Evolutionary conservation across 2,329 filamentous ascomycete species (phyloP).

Genomic region (Lachnellula arida): DNA sequence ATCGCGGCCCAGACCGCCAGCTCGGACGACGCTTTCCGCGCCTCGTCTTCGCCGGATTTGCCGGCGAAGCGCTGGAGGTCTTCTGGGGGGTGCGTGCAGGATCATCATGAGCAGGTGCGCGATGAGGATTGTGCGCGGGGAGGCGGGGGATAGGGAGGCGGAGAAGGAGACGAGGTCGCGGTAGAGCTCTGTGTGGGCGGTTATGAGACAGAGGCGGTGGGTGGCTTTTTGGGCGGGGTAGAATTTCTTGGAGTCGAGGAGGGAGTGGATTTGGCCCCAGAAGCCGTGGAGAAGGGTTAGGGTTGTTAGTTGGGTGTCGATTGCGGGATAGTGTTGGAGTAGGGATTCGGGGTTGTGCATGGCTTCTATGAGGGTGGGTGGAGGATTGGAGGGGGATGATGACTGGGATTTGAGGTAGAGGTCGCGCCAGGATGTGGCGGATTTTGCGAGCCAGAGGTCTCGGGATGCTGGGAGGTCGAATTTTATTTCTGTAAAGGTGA

Average conservation of each 20-base stretch:
- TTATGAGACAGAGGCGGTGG: constrained; percentile 32
- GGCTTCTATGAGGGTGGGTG: constrained; percentile 2
- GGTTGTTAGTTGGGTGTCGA: constrained; percentile 42
- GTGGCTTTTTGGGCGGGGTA: constrained; percentile 23
- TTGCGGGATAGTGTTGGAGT: constrained; percentile 39
- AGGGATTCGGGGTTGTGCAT: constrained; percentile 8
- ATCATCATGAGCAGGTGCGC: constrained; percentile 55
- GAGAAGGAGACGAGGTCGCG: constrained; percentile 53
- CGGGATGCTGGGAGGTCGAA: constrained; percentile 59
- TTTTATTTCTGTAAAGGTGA: constrained; percentile 65
- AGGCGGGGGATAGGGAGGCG: constrained; percentile 4
- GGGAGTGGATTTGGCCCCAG: constrained; percentile 62
- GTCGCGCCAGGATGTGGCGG: constrained; percentile 60
- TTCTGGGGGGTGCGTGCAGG: constrained; percentile 56
- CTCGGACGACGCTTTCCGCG: constrained; percentile 44
- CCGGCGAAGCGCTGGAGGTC: constrained; percentile 64
- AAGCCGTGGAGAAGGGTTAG: constrained; percentile 60
- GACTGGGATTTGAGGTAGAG: constrained; percentile 42
- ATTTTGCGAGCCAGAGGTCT: constrained; percentile 61
- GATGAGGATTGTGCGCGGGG: constrained; percentile 32
- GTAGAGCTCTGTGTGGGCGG: constrained; percentile 50
- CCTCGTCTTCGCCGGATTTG: constrained; percentile 62
- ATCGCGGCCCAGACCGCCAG: too few species aligned
- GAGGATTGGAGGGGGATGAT: background rate
- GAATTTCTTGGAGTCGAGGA: constrained; percentile 51